Evolutionary conservation across 1,139 yeast genomes (phyloP).

Genomic region (Pichia sp.): DNA sequence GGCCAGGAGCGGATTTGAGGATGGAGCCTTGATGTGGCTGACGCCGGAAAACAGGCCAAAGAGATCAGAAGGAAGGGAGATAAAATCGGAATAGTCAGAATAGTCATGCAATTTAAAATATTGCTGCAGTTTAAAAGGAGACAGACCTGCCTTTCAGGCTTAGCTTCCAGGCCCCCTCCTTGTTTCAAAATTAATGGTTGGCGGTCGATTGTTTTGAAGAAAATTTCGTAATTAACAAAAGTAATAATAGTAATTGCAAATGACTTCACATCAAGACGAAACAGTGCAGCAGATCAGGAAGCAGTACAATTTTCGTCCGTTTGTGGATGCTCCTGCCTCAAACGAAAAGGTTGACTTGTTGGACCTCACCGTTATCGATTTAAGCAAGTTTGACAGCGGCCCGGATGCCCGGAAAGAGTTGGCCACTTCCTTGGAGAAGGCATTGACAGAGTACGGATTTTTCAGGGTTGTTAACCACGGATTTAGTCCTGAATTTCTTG

Average conservation of each 20-base stretch:
- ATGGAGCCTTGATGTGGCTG: no score
- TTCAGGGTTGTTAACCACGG: conserved; percentile 42
- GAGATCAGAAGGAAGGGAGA: no score
- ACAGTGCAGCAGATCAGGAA: conserved; percentile 8
- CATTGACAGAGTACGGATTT: conserved; percentile 44
- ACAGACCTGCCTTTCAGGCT: no score
- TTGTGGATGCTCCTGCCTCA: conserved; percentile 19
- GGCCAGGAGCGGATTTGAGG: no score
- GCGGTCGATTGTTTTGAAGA: no score
- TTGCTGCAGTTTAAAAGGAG: no score
- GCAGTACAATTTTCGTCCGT: conserved; percentile 20
- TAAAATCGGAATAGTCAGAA: no score
- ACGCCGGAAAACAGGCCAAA: no score
- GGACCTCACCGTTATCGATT: conserved; percentile 37
- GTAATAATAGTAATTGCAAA: background rate
- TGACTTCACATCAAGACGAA: background rate
- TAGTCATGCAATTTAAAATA: no score
- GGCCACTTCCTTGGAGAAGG: conserved; percentile 36
- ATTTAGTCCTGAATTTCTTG: conserved; percentile 31
- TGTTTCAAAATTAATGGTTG: no score
- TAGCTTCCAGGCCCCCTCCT: no score
- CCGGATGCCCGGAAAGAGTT: conserved; percentile 31
- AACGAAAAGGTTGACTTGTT: conserved; percentile 34
- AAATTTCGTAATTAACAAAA: no score
- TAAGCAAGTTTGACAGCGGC: conserved; percentile 35